These are phyloP conservation scores for Acanthamoeba lenticulata DNA, from an alignment of 208 protist species.

Conservation along the genomic window DNA sequence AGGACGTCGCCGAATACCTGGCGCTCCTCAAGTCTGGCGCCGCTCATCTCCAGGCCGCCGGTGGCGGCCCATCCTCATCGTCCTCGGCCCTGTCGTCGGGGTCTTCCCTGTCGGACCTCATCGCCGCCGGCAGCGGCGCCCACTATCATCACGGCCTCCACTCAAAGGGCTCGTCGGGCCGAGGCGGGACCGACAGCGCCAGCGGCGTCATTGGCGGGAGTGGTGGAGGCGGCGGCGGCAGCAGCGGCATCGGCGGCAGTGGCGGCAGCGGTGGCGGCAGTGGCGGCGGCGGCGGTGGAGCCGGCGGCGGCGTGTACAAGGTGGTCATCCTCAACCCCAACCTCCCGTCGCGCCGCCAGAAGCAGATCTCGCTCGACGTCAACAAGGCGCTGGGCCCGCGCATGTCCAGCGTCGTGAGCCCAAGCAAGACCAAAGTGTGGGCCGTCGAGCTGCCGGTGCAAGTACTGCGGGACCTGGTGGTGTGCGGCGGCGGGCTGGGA, in stretches of 20 bases:
- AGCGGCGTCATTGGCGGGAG: no score
- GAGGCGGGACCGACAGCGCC: no score
- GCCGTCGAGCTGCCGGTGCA: slow-evolving; percentile 55
- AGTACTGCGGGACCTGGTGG: slow-evolving; percentile 41
- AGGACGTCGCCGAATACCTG: not conserved
- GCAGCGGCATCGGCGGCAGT: no score
- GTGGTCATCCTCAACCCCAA: slow-evolving; percentile 41
- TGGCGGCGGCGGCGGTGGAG: not conserved
- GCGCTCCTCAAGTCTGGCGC: not conserved
- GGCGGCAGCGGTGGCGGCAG: not conserved
- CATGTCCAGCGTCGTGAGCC: not conserved
- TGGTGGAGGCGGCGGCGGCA: no score
- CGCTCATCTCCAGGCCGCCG: no score
- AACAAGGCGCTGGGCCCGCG: slow-evolving; percentile 7
- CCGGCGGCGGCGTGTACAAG: not conserved
- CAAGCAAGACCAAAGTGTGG: slow-evolving; percentile 18
- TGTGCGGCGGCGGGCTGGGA: not conserved
- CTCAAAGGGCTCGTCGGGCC: no score
- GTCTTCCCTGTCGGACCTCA: no score
- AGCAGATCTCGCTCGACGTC: slow-evolving; percentile 33
- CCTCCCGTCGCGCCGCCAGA: slow-evolving; percentile 24
- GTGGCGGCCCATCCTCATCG: no score
- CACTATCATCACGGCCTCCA: no score
- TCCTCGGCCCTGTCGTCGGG: no score
- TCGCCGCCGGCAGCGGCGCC: no score